Percentiles rank a stretch among this genome's conserved stretches.
Evolutionary conservation across 805 yeast species (phyloP).

Genomic region (Brettanomyces custersianus): DNA sequence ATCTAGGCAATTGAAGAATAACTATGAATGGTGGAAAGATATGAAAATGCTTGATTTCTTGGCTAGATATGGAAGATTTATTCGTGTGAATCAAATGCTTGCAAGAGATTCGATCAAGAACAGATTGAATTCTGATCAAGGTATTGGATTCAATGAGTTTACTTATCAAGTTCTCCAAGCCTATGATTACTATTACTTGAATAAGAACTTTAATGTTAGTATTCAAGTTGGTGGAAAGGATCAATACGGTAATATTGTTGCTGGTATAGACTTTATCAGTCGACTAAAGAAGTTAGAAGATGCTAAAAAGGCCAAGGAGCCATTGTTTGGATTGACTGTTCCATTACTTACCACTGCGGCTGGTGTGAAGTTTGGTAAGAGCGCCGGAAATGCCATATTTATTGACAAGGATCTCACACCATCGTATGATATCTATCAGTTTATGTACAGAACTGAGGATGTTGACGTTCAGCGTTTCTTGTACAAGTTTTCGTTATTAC

Average conservation of each 20-base stretch:
- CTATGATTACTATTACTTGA: conserved; percentile 81
- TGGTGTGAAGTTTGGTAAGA: conserved; percentile 93
- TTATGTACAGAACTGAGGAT: conserved; percentile 72
- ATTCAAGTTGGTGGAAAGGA: conserved; percentile 94
- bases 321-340: conserved; percentile 70
- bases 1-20: conserved; percentile 36
- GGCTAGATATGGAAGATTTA: conserved; percentile 64
- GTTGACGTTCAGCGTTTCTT: conserved; percentile 61
- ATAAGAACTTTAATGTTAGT: conserved; percentile 45
- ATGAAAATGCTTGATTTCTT: conserved; percentile 71
- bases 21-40: conserved; percentile 79
- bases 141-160: conserved; percentile 90
- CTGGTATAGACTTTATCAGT: conserved; percentile 82
- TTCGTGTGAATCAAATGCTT: conserved; percentile 80
- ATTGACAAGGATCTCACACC: conserved; percentile 67
- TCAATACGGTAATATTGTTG: conserved; percentile 97
- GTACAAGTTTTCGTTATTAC: conserved; percentile 72
- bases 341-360: conserved; percentile 81
- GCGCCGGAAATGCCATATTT: conserved; percentile 95
- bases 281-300: conserved; percentile 30
- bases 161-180: conserved; percentile 91
- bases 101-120: conserved; percentile 80
- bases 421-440: conserved; percentile 78
- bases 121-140: conserved; percentile 58
- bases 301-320: neutral